Evolutionary conservation across 768 basidiomycete species (phyloP).

Genomic region (Boletus edulis): DNA sequence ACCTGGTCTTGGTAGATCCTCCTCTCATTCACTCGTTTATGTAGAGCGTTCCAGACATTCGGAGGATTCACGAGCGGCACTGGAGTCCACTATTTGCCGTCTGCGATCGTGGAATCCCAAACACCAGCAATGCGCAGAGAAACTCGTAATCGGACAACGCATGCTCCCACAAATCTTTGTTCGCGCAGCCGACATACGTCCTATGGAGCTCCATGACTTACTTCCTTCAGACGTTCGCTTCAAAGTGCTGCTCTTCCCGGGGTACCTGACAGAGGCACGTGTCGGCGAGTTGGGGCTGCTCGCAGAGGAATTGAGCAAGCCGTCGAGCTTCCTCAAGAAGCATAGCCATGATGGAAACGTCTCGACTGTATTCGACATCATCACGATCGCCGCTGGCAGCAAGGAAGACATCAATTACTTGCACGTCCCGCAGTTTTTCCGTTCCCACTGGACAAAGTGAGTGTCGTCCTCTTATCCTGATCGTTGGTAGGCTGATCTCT

Average conservation of each 20-base stretch:
- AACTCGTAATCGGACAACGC: slow-evolving; percentile 38
- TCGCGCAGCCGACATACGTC: slow-evolving; percentile 35
- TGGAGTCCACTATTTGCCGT: slow-evolving; percentile 40
- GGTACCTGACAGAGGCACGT: slow-evolving; percentile 24
- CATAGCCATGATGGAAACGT: slow-evolving; percentile 21
- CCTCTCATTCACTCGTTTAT: neutral
- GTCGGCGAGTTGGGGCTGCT: slow-evolving; percentile 20
- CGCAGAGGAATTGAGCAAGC: slow-evolving; percentile 26
- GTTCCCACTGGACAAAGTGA: slow-evolving; percentile 44
- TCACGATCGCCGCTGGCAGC: slow-evolving; percentile 25
- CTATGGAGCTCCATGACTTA: slow-evolving; percentile 40
- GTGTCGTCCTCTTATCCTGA: slow-evolving; percentile 8
- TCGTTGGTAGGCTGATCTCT: neutral
- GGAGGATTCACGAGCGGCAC: slow-evolving; percentile 38
- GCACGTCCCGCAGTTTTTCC: slow-evolving; percentile 32
- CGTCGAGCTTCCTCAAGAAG: slow-evolving; percentile 28
- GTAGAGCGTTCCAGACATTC: slow-evolving; percentile 37
- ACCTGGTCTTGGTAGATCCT: neutral
- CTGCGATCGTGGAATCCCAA: slow-evolving; percentile 33
- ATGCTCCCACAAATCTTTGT: slow-evolving; percentile 37
- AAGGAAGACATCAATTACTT: slow-evolving; percentile 36
- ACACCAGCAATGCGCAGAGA: slow-evolving; percentile 30
- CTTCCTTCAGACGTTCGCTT: slow-evolving; percentile 38
- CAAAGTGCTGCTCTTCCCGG: slow-evolving; percentile 37
- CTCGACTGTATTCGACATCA: slow-evolving; percentile 31